phyloP scores from a whole-genome alignment of 768 basidiomycete species.

The Lanmaoa rubissima region DNA sequence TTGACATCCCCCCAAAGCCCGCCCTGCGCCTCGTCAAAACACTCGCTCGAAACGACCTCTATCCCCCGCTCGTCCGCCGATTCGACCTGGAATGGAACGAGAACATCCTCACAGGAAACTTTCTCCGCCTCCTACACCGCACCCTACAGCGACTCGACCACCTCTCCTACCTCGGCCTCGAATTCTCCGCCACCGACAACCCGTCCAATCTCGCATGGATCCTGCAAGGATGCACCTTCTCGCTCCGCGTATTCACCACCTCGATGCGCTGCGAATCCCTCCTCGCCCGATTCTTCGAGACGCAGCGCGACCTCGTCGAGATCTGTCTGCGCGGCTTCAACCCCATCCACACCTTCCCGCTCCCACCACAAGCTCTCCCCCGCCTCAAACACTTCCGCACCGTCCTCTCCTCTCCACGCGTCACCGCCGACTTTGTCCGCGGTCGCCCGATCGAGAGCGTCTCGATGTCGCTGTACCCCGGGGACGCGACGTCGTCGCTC shows the following conservation, averaged over 20 bases:
- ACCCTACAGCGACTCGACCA: constrained; percentile 39
- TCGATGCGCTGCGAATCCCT: constrained; percentile 51
- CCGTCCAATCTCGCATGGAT: constrained; percentile 46
- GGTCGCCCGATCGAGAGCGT: constrained; percentile 49
- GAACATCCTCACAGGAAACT: constrained; percentile 42
- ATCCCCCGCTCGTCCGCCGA: constrained; percentile 42
- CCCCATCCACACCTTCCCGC: constrained; percentile 31
- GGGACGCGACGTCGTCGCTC: constrained; percentile 39
- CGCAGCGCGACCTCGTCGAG: constrained; percentile 47
- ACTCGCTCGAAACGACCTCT: constrained; percentile 37
- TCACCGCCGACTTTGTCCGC: constrained; percentile 45
- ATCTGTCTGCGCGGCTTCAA: constrained; percentile 56
- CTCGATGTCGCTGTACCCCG: constrained; percentile 51
- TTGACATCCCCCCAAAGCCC: constrained; percentile 29
- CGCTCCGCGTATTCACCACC: constrained; percentile 48
- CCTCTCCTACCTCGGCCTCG: constrained; percentile 47
- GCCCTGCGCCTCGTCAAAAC: constrained; percentile 40
- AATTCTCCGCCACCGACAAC: constrained; percentile 41
- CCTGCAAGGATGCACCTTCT: constrained; percentile 43
- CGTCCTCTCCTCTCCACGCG: constrained; percentile 47
- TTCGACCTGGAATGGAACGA: constrained; percentile 45
- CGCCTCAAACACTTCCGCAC: constrained; percentile 49
- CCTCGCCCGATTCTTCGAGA: constrained; percentile 51
- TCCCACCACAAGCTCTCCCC: constrained; percentile 45
- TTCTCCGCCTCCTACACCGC: constrained; percentile 49